Conservation (phyloP, 2,329 filamentous ascomycete genomes). For the Allantophomopsis cytisporea region DNA sequence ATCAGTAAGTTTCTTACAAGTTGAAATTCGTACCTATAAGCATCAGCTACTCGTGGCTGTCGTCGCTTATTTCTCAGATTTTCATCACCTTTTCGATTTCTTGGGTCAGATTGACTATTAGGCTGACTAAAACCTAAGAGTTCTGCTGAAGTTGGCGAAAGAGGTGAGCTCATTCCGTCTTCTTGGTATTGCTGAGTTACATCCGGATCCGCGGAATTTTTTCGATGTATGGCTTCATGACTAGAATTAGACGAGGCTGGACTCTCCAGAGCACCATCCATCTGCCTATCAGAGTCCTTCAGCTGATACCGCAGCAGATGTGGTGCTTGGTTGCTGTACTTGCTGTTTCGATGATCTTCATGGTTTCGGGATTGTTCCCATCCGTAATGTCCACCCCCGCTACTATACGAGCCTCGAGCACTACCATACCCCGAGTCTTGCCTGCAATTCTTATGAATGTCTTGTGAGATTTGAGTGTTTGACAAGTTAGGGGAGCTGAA, state of each 20-base stretch:
- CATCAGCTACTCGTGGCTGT: slow-evolving; percentile 23
- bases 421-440: slow-evolving; percentile 18
- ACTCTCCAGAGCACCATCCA: not conserved
- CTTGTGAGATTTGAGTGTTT: not conserved
- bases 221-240: not conserved
- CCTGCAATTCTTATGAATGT: slow-evolving; percentile 4
- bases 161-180: slow-evolving; percentile 2
- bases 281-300: not conserved
- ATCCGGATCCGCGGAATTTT: not conserved
- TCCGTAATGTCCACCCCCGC: slow-evolving; percentile 1
- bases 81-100: slow-evolving; percentile 11
- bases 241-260: not conserved
- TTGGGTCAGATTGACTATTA: slow-evolving; percentile 1
- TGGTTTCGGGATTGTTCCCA: not conserved
- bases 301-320: not conserved
- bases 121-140: slow-evolving; percentile 9
- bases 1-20: not conserved
- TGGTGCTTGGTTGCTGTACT: not conserved
- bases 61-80: slow-evolving; percentile 19
- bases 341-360: not conserved
- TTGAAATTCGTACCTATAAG: slow-evolving; percentile 18
- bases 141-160: slow-evolving; percentile 15
- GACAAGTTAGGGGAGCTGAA: slow-evolving; percentile 1
- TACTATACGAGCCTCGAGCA: slow-evolving; percentile 13
- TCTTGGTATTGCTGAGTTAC: slow-evolving; percentile 1